Base-by-base conservation (phyloP, 305 asterid species). In the Withania somnifera region DNA sequence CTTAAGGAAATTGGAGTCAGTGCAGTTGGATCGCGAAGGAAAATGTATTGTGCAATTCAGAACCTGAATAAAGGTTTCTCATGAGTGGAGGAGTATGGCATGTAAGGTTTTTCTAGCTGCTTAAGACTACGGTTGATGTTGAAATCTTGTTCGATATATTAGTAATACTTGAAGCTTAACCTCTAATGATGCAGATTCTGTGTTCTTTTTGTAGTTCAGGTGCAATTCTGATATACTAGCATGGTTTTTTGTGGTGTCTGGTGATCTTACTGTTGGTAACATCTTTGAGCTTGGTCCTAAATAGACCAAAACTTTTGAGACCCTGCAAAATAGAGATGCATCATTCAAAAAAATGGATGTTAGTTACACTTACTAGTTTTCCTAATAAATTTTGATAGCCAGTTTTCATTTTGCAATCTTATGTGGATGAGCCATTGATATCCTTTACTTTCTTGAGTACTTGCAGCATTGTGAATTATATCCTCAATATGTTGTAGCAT, bases 1-100 rank as follows among this genome's bases (percentile, higher is more conserved):
- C 91, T 93, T 45, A 89, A 90, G 85, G 96, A 91, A 57, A 93
- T 91, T 92, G 96, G 97, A 61, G 86, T 93, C 34, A 81, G 28
- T 56, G 89, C 91, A 0, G 93, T 89, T 14, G 96, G 97, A 32
- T 38, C 89, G 0, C 81, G 97, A 78, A 90, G 97, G 87, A 93
- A 89, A 77, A 89, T 93, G 91, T 89, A 80, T 69, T 78, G 87
- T 58, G 89, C 93, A 6, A 89, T 93, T 81, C 91, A 87, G 86
- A 89, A 91, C 84, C 91, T 90, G 75, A 77, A 87, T 50, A 87
- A 78, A 84, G 87, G 85, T 66, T 84, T 81, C 77, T 85, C 83
- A 19, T 85, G 78, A 83, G 38, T n/a, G n/a, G n/a, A n/a, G 40
- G 6, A 36, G 40, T 36, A 36, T 36, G 40, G 6, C 50, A 22